Conservation (phyloP, 2,329 filamentous ascomycete species). For the Fusarium penzigii region DNA sequence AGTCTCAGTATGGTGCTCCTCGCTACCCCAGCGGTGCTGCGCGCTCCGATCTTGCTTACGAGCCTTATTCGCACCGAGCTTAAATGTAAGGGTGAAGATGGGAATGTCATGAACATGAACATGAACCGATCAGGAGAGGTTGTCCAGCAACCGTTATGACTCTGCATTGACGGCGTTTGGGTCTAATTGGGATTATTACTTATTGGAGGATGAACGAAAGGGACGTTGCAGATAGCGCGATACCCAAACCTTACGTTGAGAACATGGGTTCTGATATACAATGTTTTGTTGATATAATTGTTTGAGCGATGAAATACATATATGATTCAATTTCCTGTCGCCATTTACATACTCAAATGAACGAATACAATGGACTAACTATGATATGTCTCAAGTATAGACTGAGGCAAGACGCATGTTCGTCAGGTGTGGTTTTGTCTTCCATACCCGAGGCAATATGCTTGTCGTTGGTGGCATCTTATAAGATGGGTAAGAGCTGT, state of each 20-base stretch:
- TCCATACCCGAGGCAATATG: no score
- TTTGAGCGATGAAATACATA: background rate
- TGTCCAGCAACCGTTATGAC: constrained; percentile 22
- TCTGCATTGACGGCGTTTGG: constrained; percentile 32
- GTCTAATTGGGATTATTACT: constrained; percentile 14
- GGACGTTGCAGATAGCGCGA: background rate
- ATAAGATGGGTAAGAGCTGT: no score
- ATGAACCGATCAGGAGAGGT: constrained; percentile 19
- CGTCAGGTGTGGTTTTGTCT: no score
- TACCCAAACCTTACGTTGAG: constrained; percentile 1
- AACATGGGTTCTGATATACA: constrained; percentile 10
- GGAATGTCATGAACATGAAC: constrained; percentile 14
- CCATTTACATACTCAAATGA: background rate
- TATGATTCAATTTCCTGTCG: background rate
- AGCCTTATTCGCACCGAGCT: constrained; percentile 62
- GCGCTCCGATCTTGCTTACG: constrained; percentile 58
- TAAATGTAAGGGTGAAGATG: constrained; percentile 34
- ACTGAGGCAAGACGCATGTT: no score
- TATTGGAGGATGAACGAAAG: constrained; percentile 7
- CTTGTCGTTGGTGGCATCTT: no score
- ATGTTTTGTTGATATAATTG: background rate
- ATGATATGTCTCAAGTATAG: no score
- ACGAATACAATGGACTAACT: no score
- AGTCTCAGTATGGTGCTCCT: constrained; percentile 36
- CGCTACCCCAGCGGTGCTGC: constrained; percentile 43